Evolutionary conservation across 768 basidiomycete species (phyloP), one percentile per base, ranked within the genome.

Genomic region (Phanerochaete carnosa): DNA sequence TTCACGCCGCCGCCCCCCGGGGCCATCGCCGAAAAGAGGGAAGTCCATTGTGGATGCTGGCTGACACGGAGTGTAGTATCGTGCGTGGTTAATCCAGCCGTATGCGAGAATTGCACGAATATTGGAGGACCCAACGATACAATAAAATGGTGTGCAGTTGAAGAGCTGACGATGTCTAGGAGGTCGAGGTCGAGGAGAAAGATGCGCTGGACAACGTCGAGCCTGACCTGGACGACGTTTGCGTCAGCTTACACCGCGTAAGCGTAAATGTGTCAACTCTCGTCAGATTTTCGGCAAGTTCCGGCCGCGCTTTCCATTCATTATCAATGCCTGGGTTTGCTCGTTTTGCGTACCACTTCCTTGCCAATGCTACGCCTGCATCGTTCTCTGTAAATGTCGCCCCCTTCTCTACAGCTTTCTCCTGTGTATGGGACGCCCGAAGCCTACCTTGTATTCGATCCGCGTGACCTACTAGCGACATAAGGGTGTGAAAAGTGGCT

Each of bases 1-100:
- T 65, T 81, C 79, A 46, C 87, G 81, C 58, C 84, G 79, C 50
- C 75, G 71, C 46, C 75, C 74, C 57, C 56, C 65, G 11, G 65
- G 58, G 29, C 39, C 46, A 55, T 86, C 81, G 37, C 77, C 80
- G 65, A 86, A 84, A 47, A 84, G 52, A 16, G 80, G 78, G 37
- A 63, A 33, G 32, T 65, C 64, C 64, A 62, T 57, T 19, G 39
- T 43, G 39, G 4, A 19, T 19, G 33, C 16, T 9, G 16, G 4
- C 19, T 9, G 19, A 19, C 19, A 19, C 8, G 4, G 11, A 19
- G 39, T 43, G 39, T 43, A 43, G 13, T 9, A n/a, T 23, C 26
- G 13, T 16, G 46, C n/a, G 29, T 15, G 37, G 35, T 15, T 15
- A 6, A 11, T 9, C 9, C 51, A 8, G 6, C 16, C 23, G 37